Evolutionary conservation across 345 rosid species (phyloP).

Genomic region (Linum lewisii): DNA sequence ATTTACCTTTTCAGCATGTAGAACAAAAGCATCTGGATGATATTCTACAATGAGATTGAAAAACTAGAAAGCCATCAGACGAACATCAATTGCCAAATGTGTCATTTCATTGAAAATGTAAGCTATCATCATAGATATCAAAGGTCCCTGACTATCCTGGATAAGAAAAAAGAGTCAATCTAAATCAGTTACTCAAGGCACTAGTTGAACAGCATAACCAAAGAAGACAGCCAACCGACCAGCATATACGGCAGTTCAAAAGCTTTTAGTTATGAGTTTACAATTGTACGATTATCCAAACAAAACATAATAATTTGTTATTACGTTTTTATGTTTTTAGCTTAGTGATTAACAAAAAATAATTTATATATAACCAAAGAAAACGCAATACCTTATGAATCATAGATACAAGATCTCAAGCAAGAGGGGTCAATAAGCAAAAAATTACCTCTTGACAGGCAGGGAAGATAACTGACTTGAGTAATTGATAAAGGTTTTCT

Average conservation of each 20-base stretch:
- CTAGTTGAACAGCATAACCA: neutral
- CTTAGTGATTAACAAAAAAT: neutral
- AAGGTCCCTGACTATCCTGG: conserved; percentile 69
- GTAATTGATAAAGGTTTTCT: conserved; percentile 47
- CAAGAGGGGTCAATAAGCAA: neutral
- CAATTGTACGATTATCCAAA: neutral
- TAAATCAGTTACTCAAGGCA: neutral
- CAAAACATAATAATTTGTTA: no score
- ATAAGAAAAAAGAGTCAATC: conserved; percentile 14
- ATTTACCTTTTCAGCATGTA: conserved; percentile 69
- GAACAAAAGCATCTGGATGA: conserved; percentile 52
- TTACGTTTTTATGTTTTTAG: neutral
- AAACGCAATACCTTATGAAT: neutral
- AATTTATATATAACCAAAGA: no score
- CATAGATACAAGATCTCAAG: neutral
- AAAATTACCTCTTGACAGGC: conserved; percentile 55
- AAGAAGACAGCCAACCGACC: neutral
- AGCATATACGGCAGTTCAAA: no score
- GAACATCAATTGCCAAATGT: conserved; percentile 60
- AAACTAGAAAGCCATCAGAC: conserved; percentile 80
- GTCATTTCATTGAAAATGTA: conserved; percentile 76
- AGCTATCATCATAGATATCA: conserved; percentile 61
- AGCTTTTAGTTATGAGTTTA: neutral
- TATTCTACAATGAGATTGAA: conserved; percentile 55
- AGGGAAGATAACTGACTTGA: conserved; percentile 52